Base-by-base conservation (phyloP, 2,329 filamentous ascomycete species). In the Nigrospora osmanthi region DNA sequence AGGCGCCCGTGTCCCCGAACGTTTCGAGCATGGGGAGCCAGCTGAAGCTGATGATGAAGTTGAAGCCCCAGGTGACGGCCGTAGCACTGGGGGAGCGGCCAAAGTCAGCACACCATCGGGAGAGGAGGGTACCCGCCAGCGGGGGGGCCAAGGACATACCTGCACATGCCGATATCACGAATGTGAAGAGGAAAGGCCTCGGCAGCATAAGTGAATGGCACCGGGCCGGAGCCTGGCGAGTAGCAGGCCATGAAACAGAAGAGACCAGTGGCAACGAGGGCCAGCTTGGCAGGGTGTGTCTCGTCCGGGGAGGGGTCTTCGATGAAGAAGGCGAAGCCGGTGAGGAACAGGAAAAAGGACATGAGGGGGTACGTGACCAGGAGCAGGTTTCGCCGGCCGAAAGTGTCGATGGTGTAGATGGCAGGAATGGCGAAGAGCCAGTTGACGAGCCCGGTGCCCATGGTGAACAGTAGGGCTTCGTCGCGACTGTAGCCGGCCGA, bases 341-440 rank as follows among this genome's bases (percentile, higher is more conserved):
- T 59, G 23, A 78, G 68, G 33, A 78, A 64, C 23, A 78, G 77
- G 71, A 77, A 80, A 23, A 76, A 72, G 16, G 51, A 48, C 80
- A 84, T 83, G 50, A 82, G 73, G 1, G 81, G 81, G 56, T 85
- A 85, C 5, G 81, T 85, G 54, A 81, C 78, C 6, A 85, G 66
- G 6, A 84, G 68, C 14, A 85, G 64, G 28, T 73, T 69, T 19
- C 81, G 74, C 19, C 81, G 78, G 11, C 81, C 81, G 53, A 76
- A 83, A 0, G 79, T 83, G 54, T 85, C 81, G 43, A 85, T 85
- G 5, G 80, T 83, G 68, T 73, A 81, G 47, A 84, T 67, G 2
- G 81, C 80, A 0, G 80, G 81, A 61, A 76, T 80, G 15, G 81
- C 78, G 49, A 83, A 84, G 16, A 83, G 44, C 59, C 83, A 84